Conservation (phyloP, 2,329 filamentous ascomycete species). For the Exserohilum turcica region DNA sequence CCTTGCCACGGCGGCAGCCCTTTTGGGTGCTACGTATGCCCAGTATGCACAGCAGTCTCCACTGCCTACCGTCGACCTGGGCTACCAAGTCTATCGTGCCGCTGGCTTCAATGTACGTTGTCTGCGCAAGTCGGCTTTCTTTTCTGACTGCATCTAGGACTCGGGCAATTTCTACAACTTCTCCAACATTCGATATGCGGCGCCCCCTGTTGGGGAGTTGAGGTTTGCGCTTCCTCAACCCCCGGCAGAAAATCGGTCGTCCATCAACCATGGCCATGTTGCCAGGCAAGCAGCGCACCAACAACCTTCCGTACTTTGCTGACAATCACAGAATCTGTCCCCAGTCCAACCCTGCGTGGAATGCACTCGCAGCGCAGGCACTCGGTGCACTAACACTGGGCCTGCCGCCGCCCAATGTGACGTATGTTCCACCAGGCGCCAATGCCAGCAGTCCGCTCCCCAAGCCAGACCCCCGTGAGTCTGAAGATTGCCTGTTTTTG, state of each 20-base stretch:
- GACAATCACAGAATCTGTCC: slow-evolving; percentile 38
- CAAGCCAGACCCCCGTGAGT: slow-evolving; percentile 34
- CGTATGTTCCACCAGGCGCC: slow-evolving; percentile 30
- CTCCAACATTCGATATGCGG: slow-evolving; percentile 62
- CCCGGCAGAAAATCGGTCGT: slow-evolving; percentile 51
- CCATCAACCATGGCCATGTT: slow-evolving; percentile 53
- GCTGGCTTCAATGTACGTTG: slow-evolving; percentile 51
- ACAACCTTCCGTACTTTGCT: neutral
- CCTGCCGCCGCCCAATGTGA: slow-evolving; percentile 35
- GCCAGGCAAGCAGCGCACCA: slow-evolving; percentile 30
- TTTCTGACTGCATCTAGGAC: slow-evolving; percentile 31
- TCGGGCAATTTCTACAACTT: slow-evolving; percentile 59
- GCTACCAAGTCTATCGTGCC: slow-evolving; percentile 59
- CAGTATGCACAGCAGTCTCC: slow-evolving; percentile 33
- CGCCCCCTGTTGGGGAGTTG: slow-evolving; percentile 57
- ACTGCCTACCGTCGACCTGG: slow-evolving; percentile 58
- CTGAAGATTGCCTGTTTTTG: slow-evolving; percentile 57
- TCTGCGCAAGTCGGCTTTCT: neutral
- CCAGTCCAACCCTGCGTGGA: slow-evolving; percentile 53
- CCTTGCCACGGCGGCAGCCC: slow-evolving; percentile 24
- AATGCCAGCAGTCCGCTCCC: slow-evolving; percentile 34
- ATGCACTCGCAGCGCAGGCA: slow-evolving; percentile 39
- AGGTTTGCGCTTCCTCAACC: slow-evolving; percentile 56
- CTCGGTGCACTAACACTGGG: slow-evolving; percentile 39
- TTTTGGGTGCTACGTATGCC: slow-evolving; percentile 30